Evolutionary conservation across 441 rosid species (phyloP).

Genomic region (Erodium chrysanthum): DNA sequence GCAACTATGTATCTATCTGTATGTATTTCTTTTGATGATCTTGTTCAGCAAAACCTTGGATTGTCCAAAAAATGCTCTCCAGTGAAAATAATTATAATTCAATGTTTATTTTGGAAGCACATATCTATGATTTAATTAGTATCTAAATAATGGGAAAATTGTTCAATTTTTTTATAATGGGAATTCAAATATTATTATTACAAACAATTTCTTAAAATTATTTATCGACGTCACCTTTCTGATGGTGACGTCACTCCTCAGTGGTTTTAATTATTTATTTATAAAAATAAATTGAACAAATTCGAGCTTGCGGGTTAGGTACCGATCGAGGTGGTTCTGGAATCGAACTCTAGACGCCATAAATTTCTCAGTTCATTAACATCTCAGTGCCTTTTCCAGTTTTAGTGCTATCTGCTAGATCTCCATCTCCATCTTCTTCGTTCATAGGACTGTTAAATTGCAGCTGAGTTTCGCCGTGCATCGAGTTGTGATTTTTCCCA

Average conservation of each 20-base stretch:
- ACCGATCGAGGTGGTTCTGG: constrained; percentile 5
- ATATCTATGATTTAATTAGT: too few relatives aligned
- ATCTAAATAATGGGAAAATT: too few relatives aligned
- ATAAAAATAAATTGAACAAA: background rate
- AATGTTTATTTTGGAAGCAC: background rate
- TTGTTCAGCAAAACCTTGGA: background rate
- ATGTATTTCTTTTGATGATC: too few relatives aligned
- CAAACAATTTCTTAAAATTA: too few relatives aligned
- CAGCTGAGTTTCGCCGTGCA: background rate
- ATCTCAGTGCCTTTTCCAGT: background rate
- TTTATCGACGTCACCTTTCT: too few relatives aligned
- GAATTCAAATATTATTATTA: too few relatives aligned
- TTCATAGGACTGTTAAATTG: background rate
- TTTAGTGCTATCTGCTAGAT: background rate
- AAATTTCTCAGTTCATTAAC: background rate
- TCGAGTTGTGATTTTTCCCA: background rate
- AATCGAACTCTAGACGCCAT: background rate
- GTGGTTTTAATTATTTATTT: background rate
- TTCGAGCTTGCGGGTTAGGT: background rate
- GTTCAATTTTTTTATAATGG: too few relatives aligned
- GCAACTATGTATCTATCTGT: too few relatives aligned
- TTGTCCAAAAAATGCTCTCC: too few relatives aligned
- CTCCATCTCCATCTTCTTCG: background rate
- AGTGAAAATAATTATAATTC: too few relatives aligned
- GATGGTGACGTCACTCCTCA: too few relatives aligned